Evolutionary conservation across 2,329 filamentous ascomycete species (phyloP).

Genomic region (Pezicula rhizophila): DNA sequence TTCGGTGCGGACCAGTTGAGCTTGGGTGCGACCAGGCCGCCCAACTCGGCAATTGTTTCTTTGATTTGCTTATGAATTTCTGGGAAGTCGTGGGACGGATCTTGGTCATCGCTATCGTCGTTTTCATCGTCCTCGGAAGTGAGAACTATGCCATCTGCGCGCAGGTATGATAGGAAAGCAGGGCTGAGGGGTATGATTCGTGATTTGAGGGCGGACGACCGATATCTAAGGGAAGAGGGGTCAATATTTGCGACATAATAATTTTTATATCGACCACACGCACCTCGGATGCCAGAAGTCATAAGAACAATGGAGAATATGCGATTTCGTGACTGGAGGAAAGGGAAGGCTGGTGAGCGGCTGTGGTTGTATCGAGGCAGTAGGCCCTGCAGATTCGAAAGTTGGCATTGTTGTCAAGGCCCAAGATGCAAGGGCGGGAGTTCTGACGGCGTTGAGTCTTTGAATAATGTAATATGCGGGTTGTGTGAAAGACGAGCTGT

Average conservation of each 20-base stretch:
- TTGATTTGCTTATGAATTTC: constrained; percentile 74
- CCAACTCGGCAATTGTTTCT: constrained; percentile 71
- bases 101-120: constrained; percentile 33
- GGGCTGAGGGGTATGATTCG: constrained; percentile 71
- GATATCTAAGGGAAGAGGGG: constrained; percentile 51
- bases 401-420: constrained; percentile 17
- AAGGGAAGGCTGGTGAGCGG: constrained; percentile 53
- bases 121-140: constrained; percentile 51
- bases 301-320: constrained; percentile 93
- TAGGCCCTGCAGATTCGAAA: constrained; percentile 10
- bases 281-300: constrained; percentile 82
- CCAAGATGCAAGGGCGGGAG: too few relatives aligned
- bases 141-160: constrained; percentile 86
- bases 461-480: too few relatives aligned
- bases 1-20: constrained; percentile 97
- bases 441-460: too few relatives aligned
- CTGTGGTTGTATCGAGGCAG: constrained; percentile 8
- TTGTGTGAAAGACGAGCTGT: too few relatives aligned
- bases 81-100: constrained; percentile 40
- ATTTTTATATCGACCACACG: constrained; percentile 13
- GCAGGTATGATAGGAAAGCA: constrained; percentile 78
- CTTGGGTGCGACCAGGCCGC: constrained; percentile 84
- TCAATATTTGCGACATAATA: constrained; percentile 3
- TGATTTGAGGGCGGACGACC: constrained; percentile 76
- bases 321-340: constrained; percentile 74